Conservation (phyloP, 2,329 filamentous ascomycete species). For the Fusarium paranaense region DNA sequence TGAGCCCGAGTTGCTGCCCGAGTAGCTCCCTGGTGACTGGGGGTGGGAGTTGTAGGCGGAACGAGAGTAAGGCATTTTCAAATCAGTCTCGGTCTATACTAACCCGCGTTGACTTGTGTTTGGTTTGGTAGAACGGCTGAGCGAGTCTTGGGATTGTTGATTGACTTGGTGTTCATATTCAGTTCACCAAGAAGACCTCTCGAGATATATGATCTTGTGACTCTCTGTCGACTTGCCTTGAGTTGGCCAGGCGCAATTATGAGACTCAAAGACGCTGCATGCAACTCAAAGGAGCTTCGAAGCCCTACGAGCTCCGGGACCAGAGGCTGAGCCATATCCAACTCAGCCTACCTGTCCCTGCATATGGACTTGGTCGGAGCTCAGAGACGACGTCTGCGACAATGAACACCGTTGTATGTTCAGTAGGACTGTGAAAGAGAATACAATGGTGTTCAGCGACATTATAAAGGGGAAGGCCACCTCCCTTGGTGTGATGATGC, state of each 20-base stretch:
- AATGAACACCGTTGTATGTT: not conserved
- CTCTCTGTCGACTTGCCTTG: not conserved
- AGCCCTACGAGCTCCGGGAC: no score
- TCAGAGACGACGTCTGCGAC: not conserved
- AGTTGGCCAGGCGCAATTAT: not conserved
- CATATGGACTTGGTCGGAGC: not conserved
- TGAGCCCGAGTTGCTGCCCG: conserved; percentile 3
- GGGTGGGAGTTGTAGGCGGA: conserved; percentile 14
- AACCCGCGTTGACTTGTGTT: not conserved
- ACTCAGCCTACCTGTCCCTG: not conserved
- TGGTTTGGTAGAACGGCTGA: not conserved
- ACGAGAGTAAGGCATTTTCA: conserved; percentile 30
- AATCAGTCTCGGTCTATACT: not conserved
- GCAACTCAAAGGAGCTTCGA: not conserved
- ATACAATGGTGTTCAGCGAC: not conserved
- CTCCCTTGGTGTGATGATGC: not conserved
- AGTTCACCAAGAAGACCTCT: not conserved
- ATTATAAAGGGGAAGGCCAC: not conserved
- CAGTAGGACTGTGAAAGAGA: not conserved
- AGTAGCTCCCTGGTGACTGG: conserved; percentile 6
- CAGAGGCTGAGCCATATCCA: not conserved
- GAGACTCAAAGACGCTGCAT: not conserved
- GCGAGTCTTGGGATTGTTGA: not conserved
- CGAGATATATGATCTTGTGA: not conserved
- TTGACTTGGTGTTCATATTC: not conserved